phyloP scores from a whole-genome alignment of 352 stramenopile genomes.

The Phytophthora syringae region DNA sequence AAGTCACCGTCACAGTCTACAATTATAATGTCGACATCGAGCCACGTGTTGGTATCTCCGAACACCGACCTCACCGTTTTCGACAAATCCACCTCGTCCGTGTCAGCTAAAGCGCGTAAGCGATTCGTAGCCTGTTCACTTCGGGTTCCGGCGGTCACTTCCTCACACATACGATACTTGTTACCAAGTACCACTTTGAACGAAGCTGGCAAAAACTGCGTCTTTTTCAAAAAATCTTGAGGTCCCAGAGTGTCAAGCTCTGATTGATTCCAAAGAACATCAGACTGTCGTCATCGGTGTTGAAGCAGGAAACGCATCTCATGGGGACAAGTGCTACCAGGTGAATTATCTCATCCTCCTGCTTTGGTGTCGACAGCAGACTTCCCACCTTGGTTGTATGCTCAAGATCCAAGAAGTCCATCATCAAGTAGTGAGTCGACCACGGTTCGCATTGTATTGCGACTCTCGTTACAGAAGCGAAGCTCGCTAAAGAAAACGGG shows the following conservation, averaged over 20 bases:
- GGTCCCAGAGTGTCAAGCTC: background rate
- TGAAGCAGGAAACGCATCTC: background rate
- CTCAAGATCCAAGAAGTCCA: background rate
- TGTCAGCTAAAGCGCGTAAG: background rate
- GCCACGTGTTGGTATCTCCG: background rate
- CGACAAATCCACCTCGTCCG: constrained; percentile 1
- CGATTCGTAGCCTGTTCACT: background rate
- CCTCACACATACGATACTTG: background rate
- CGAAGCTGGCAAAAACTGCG: background rate
- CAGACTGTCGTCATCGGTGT: background rate
- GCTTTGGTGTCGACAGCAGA: too few species aligned
- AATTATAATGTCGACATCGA: background rate
- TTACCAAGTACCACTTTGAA: background rate
- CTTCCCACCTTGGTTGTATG: too few species aligned
- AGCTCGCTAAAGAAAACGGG: too few species aligned
- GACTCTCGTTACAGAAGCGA: too few species aligned
- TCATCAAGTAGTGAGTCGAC: background rate
- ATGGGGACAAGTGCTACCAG: too few species aligned
- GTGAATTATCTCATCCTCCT: too few species aligned
- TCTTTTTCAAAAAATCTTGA: background rate
- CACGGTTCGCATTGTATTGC: background rate
- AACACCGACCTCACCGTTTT: background rate
- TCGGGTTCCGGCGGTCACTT: background rate
- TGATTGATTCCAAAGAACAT: background rate
- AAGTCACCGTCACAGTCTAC: background rate